Percentiles rank a stretch among this genome's conserved stretches.
Evolutionary conservation across 176 grass and related monocot genomes (phyloP).

Genomic region (Oryza meridionalis): DNA sequence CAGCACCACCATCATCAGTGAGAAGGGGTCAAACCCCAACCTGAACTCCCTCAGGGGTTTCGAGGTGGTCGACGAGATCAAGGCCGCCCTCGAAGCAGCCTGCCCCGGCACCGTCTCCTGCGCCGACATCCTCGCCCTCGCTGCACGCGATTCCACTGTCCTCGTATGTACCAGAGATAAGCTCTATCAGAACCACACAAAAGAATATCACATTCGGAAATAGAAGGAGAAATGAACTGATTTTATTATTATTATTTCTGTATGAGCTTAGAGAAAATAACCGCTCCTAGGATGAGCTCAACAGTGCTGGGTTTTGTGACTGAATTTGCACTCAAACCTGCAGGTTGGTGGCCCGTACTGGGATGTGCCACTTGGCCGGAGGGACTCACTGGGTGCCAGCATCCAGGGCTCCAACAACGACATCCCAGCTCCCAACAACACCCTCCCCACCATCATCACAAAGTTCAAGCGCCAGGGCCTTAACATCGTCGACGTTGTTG

Average conservation of each 20-base stretch:
- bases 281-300: background rate
- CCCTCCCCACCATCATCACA: constrained; percentile 84
- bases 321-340: constrained; percentile 25
- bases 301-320: background rate
- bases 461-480: constrained; percentile 88
- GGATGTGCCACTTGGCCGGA: constrained; percentile 88
- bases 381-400: constrained; percentile 78
- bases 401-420: constrained; percentile 89
- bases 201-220: background rate
- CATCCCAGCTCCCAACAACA: constrained; percentile 95
- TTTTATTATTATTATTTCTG: background rate
- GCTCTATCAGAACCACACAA: background rate
- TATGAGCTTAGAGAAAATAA: background rate
- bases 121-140: constrained; percentile 68
- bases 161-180: constrained; percentile 46
- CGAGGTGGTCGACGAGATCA: constrained; percentile 83
- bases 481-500: constrained; percentile 67
- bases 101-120: constrained; percentile 79
- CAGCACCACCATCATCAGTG: constrained; percentile 68
- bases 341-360: constrained; percentile 83
- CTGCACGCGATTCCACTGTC: constrained; percentile 61
- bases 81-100: constrained; percentile 56
- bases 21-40: constrained; percentile 83
- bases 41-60: constrained; percentile 70
- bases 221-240: background rate